Base-by-base conservation (phyloP, 371 early-diverging fungal species). In the Cladochytrium tenue region DNA sequence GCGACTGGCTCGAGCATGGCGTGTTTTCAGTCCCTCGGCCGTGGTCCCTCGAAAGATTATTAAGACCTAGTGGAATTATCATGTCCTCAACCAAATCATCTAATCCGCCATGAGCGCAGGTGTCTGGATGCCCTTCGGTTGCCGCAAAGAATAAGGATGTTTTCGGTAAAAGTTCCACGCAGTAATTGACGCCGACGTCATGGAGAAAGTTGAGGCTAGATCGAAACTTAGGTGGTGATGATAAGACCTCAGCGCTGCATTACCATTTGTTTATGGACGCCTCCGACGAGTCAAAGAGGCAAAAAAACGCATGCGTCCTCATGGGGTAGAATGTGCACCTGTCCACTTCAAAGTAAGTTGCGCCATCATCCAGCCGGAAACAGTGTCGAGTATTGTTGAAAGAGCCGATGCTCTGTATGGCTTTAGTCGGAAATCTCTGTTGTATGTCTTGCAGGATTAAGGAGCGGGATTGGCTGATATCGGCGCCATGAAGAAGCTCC, bases 261-360 rank as follows among this genome's bases (percentile, higher is more conserved):
- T 26, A 63, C 63, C 63, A 55, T 63, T 28, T 30, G 43, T 56
- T n/a, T 25, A 63, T 56, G 10, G 43, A 34, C 3, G 27, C 23
- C 26, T 63, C 63, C 20, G 35, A 50, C 25, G 63, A 33, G n/a
- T 63, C 63, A 34, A 63, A 63, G 13, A 34, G 10, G 30, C 63
- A 63, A 30, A 63, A 63, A 36, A 63, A 63, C 17, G 63, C 63
- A 25, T 63, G 50, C 10, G 15, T 33, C 2, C 56, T 43, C 25
- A 28, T 63, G 23, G 63, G 63, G 56, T 36, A 63, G 30, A 63
- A 63, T 2, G 63, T 63, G 30, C 63, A 63, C 15, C 63, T 17
- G 27, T 63, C 63, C 4, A 63, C 63, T 28, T 63, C 56, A 35
- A 63, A 7, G 10, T 33, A 5, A 10, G 7, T 5, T 10, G 5